phyloP scores from a whole-genome alignment of 495 filamentous ascomycete species.

The Neurospora sublineolata region DNA sequence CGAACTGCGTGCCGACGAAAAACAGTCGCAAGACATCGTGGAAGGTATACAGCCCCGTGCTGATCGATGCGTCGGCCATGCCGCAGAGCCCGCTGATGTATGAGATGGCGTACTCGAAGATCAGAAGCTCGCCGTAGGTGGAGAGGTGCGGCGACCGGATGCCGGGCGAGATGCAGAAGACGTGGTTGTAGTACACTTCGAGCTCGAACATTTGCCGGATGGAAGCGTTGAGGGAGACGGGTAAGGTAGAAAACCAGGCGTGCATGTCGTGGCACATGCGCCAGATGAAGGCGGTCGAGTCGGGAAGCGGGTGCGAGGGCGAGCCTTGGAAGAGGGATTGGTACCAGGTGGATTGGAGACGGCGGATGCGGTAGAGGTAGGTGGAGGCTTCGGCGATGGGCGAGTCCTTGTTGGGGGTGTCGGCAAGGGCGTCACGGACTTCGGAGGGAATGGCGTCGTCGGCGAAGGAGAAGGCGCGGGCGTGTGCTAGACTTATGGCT shows the following conservation, averaged over 20 bases:
- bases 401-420: constrained; percentile 25
- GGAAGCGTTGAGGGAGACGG: constrained; percentile 42
- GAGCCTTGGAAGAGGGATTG: constrained; percentile 67
- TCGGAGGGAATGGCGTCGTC: constrained; percentile 54
- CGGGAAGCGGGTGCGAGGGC: constrained; percentile 44
- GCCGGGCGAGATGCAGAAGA: constrained; percentile 71
- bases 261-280: constrained; percentile 51
- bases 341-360: constrained; percentile 71
- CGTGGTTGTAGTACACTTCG: constrained; percentile 73
- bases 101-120: constrained; percentile 71
- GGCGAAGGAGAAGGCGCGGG: constrained; percentile 78
- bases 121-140: constrained; percentile 57
- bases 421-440: constrained; percentile 48
- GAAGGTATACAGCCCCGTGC: constrained; percentile 53
- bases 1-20: constrained; percentile 59
- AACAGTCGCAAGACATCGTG: constrained; percentile 62
- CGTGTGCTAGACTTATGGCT: constrained; percentile 67
- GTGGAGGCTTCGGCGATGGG: constrained; percentile 39
- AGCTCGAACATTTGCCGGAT: constrained; percentile 63
- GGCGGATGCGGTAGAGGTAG: constrained; percentile 64
- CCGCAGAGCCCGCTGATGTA: constrained; percentile 53
- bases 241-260: constrained; percentile 53
- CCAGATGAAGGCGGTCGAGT: constrained; percentile 49
- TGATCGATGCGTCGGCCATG: constrained; percentile 38
- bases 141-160: constrained; percentile 50